phyloP scores from a whole-genome alignment of 768 basidiomycete species.

The Galerina marginata region DNA sequence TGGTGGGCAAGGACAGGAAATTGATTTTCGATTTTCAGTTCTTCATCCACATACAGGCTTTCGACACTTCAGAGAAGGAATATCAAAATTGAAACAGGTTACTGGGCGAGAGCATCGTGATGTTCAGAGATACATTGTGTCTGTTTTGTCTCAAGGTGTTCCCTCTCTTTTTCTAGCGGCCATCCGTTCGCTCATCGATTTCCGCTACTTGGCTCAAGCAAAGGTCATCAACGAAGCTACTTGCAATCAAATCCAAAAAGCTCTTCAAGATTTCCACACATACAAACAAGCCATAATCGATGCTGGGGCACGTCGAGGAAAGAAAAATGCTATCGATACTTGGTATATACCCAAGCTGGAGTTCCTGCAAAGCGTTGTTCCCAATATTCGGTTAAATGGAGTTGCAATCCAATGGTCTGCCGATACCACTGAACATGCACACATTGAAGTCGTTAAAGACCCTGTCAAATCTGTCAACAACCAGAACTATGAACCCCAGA shows the following conservation, averaged over 20 bases:
- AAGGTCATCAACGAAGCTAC: slow-evolving; percentile 27
- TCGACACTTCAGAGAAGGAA: slow-evolving; percentile 43
- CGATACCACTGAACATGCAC: slow-evolving; percentile 37
- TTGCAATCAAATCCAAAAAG: slow-evolving; percentile 20
- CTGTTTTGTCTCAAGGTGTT: slow-evolving; percentile 39
- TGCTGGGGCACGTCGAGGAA: slow-evolving; percentile 31
- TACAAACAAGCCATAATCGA: slow-evolving; percentile 40
- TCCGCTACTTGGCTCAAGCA: slow-evolving; percentile 40
- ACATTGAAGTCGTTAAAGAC: slow-evolving; percentile 38
- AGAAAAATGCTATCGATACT: slow-evolving; percentile 31
- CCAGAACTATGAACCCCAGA: slow-evolving; percentile 39
- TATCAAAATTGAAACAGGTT: slow-evolving; percentile 45
- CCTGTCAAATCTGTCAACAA: slow-evolving; percentile 36
- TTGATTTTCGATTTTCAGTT: slow-evolving; percentile 42
- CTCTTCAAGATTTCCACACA: slow-evolving; percentile 36
- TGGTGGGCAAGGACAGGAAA: slow-evolving; percentile 29
- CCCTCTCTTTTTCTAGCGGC: slow-evolving; percentile 33
- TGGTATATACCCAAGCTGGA: slow-evolving; percentile 51
- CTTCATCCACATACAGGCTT: slow-evolving; percentile 40
- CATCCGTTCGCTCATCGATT: slow-evolving; percentile 41
- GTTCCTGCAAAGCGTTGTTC: slow-evolving; percentile 36
- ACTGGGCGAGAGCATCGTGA: slow-evolving; percentile 45
- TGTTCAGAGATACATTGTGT: slow-evolving; percentile 40
- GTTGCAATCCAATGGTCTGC: slow-evolving; percentile 39
- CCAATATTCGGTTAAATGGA: slow-evolving; percentile 33